These are phyloP conservation scores for Viola pubescens DNA, from an alignment of 441 rosid species.

Conservation along the genomic window DNA sequence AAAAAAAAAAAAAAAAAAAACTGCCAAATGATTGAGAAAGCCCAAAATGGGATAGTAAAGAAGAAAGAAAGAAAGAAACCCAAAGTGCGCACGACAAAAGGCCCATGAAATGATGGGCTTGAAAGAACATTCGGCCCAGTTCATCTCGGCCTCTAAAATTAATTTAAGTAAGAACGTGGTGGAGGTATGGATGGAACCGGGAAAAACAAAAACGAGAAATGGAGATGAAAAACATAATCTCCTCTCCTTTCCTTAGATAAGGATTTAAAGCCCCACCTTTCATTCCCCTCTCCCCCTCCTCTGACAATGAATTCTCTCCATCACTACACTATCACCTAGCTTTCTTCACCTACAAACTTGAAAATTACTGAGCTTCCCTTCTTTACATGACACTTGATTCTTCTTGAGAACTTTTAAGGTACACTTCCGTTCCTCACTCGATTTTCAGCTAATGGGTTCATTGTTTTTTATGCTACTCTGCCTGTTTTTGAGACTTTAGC, in stretches of 20 bases:
- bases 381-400: too few species aligned
- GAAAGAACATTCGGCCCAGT: too few species aligned
- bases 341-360: background rate
- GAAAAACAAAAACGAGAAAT: background rate
- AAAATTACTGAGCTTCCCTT: background rate
- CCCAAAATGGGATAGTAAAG: too few species aligned
- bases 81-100: too few species aligned
- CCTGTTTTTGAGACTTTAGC: background rate
- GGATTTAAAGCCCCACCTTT: slow-evolving; percentile 39
- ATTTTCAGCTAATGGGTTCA: background rate
- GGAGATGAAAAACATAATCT: background rate
- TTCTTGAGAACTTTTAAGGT: too few species aligned
- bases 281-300: slow-evolving; percentile 25
- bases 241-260: slow-evolving; percentile 27
- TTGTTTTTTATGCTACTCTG: background rate
- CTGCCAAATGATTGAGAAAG: too few species aligned
- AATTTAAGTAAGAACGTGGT: background rate
- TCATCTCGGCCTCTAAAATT: too few species aligned
- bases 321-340: background rate
- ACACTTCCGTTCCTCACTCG: too few species aligned
- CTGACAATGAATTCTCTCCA: background rate
- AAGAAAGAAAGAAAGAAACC: too few species aligned
- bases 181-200: background rate
- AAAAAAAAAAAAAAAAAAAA: too few species aligned
- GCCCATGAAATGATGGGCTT: too few species aligned